A percentile compares a stretch with the other conserved stretches of the same genome.
phyloP scores from a whole-genome alignment of 805 yeast genomes.

The Helenozyma baotianmanensis region DNA sequence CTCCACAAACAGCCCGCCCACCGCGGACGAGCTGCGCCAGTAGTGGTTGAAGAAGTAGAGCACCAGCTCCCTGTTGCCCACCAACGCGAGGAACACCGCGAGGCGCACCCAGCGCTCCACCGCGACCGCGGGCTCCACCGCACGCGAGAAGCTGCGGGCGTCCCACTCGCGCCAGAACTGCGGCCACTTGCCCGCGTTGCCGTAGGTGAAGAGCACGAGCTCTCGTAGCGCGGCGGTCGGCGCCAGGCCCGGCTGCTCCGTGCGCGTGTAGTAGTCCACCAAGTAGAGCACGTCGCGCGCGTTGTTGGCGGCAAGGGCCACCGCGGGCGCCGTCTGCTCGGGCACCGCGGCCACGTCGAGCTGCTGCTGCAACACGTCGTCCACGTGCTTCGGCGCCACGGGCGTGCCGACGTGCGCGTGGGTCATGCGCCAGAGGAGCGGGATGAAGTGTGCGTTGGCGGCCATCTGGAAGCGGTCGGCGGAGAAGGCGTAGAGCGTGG shows the following conservation, averaged over 20 bases:
- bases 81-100: constrained; percentile 27
- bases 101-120: constrained; percentile 29
- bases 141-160: constrained; percentile 4
- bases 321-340: constrained; percentile 4
- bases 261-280: constrained; percentile 18
- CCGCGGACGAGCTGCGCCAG: constrained; percentile 23
- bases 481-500: constrained; percentile 23
- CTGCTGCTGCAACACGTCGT: constrained; percentile 18
- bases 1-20: constrained; percentile 22
- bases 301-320: constrained; percentile 22
- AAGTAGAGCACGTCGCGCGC: constrained; percentile 27
- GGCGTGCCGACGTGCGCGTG: constrained; percentile 11
- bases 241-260: constrained; percentile 1
- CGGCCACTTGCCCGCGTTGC: constrained; percentile 35
- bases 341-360: constrained; percentile 3
- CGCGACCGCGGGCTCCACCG: constrained; percentile 5
- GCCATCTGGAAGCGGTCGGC: constrained; percentile 21
- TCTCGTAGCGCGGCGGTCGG: constrained; percentile 25
- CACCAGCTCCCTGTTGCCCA: constrained; percentile 22
- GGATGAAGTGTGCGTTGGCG: constrained; percentile 24
- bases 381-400: constrained; percentile 23
- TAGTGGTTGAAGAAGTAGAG: constrained; percentile 25
- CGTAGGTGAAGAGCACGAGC: constrained; percentile 31
- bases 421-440: constrained; percentile 33
- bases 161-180: constrained; percentile 40